Evolutionary conservation across 495 filamentous ascomycete species (phyloP), one percentile per base, ranked within the genome.

Genomic region (Margaritispora aquatica): DNA sequence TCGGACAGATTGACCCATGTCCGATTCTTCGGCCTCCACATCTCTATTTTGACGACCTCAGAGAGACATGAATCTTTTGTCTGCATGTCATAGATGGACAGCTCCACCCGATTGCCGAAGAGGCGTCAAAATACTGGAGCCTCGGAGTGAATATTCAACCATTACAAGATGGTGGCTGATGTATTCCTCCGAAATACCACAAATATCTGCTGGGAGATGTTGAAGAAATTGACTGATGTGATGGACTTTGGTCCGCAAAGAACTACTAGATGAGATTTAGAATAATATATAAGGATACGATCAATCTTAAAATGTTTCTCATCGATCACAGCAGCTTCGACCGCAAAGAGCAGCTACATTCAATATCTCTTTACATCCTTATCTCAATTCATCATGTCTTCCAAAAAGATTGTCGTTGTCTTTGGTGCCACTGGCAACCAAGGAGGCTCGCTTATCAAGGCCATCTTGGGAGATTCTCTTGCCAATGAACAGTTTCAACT

Each of bases 351-450:
- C n/a, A n/a, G n/a, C n/a, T n/a, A n/a, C n/a, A n/a, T n/a, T n/a
- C n/a, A n/a, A n/a, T n/a, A n/a, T n/a, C n/a, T n/a, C n/a, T 34
- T 15, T 34, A 5, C 5, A 34, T 7, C 15, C 29, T 15, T 7
- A 15, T 15, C 15, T 51, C 48, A 44, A 44, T 46, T 38, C 2
- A 22, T 26, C 23, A 24, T 77, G 74, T 59, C 66, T n/a, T 27
- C 36, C 55, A 63, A 59, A n/a, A 69, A 81, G 57, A 56, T 78
- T 54, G 70, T 86, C 62, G 77, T 76, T 22, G 74, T 88, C 31
- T 83, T 85, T 59, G 82, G 82, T 9, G 78, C 80, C 19, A 86
- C 84, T 19, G 83, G 84, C 65, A 73, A 75, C 17, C 84, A 86
- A 65, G 84, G 84, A 26, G 70, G 77, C 41, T 83, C 80, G 7